A percentile compares a stretch with the other conserved stretches of the same genome.
phyloP scores from a whole-genome alignment of 2,329 filamentous ascomycete genomes.

The Fusarium goolgardi region DNA sequence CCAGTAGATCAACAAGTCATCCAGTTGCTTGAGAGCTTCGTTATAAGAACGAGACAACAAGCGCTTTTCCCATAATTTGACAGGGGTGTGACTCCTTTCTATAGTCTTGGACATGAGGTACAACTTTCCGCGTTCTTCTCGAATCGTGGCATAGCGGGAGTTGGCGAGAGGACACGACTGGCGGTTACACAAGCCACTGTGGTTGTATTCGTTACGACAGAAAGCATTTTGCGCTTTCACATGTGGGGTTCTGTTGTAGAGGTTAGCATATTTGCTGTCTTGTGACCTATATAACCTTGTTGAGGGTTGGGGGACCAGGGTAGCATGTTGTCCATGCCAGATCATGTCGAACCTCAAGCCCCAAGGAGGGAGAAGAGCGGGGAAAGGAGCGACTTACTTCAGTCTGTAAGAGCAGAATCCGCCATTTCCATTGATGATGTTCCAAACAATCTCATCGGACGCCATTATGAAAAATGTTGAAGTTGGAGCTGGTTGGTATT shows the following conservation, averaged over 20 bases:
- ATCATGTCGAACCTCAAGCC: background rate
- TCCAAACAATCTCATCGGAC: conserved; percentile 97
- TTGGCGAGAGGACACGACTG: conserved; percentile 93
- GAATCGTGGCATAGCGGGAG: conserved; percentile 90
- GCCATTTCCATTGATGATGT: conserved; percentile 82
- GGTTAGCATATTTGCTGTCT: conserved; percentile 45
- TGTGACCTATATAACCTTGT: background rate
- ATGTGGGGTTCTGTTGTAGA: conserved; percentile 64
- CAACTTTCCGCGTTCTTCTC: conserved; percentile 83
- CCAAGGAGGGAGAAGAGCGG: background rate
- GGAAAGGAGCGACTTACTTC: conserved; percentile 67
- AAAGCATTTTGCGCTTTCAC: conserved; percentile 59
- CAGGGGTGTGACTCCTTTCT: conserved; percentile 87
- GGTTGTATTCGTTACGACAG: conserved; percentile 95
- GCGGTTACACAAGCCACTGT: conserved; percentile 83
- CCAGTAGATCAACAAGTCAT: conserved; percentile 89
- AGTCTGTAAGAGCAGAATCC: conserved; percentile 96
- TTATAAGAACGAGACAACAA: conserved; percentile 47
- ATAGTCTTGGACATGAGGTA: conserved; percentile 97
- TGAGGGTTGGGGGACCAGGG: background rate
- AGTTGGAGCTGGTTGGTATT: background rate
- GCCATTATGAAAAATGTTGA: conserved; percentile 66
- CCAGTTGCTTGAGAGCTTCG: conserved; percentile 68
- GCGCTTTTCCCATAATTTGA: conserved; percentile 94
- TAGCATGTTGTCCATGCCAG: no score